Conservation (phyloP, 768 basidiomycete species). For the Mycena crocata region DNA sequence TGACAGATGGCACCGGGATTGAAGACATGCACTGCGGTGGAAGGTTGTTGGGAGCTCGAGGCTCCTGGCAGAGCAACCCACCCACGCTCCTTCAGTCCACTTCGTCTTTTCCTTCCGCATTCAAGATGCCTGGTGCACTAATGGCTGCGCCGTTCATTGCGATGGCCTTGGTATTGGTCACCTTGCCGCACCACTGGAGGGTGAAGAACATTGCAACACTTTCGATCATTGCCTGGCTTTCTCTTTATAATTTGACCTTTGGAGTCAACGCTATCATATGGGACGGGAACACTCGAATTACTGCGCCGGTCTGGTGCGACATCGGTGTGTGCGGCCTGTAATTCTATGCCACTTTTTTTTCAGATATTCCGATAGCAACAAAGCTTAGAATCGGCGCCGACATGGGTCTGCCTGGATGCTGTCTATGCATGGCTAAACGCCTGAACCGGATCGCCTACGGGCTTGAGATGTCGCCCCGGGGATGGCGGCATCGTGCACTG, state of each 20-base stretch:
- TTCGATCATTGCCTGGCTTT: constrained; percentile 47
- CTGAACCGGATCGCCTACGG: constrained; percentile 42
- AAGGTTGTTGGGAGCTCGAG: neutral
- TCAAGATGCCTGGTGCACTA: constrained; percentile 23
- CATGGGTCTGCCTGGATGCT: constrained; percentile 40
- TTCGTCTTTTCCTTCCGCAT: constrained; percentile 5
- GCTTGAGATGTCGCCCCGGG: constrained; percentile 33
- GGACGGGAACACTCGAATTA: constrained; percentile 44
- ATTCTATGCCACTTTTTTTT: neutral
- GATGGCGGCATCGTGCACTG: constrained; percentile 18
- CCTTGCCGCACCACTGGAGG: constrained; percentile 43
- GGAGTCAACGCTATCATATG: constrained; percentile 56
- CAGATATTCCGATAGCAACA: constrained; percentile 34
- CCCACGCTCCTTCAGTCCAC: constrained; percentile 1
- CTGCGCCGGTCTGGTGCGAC: constrained; percentile 53
- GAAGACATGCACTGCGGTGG: neutral
- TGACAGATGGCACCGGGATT: neutral
- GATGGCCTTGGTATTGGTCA: constrained; percentile 11
- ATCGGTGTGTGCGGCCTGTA: constrained; percentile 44
- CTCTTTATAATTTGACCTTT: constrained; percentile 43
- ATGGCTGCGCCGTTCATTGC: constrained; percentile 22
- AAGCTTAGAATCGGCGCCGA: constrained; percentile 42
- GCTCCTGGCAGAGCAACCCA: neutral
- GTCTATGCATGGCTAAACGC: constrained; percentile 41
- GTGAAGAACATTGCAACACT: constrained; percentile 44